phyloP scores from a whole-genome alignment of 257 asterid species.

The Datura wrightii region DNA sequence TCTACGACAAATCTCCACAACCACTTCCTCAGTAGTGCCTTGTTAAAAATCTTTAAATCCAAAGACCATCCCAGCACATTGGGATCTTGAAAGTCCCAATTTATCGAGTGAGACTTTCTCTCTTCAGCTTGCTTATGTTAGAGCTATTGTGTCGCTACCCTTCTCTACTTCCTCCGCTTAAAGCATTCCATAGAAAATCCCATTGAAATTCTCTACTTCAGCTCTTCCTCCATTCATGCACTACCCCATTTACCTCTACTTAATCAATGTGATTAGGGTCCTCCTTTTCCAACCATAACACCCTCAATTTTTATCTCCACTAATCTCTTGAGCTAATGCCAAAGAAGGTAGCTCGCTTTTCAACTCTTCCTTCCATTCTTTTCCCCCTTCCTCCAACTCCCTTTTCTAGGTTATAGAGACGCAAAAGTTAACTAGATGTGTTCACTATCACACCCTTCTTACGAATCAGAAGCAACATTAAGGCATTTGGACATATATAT shows the following conservation, averaged over 20 bases:
- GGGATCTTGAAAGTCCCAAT: neutral
- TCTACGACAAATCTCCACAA: no score
- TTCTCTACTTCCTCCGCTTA: neutral
- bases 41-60: neutral
- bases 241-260: neutral
- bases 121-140: neutral
- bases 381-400: neutral
- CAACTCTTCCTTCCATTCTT: neutral
- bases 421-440: neutral
- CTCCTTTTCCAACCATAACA: neutral
- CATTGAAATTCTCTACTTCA: neutral
- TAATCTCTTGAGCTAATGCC: neutral
- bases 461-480: neutral
- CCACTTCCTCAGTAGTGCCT: no score
- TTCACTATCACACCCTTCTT: constrained; percentile 5
- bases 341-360: neutral
- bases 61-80: neutral
- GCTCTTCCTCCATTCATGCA: neutral
- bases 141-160: neutral
- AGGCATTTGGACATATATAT: constrained; percentile 15
- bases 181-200: neutral
- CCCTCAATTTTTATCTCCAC: neutral
- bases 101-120: neutral
- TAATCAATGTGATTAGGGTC: neutral
- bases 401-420: neutral